Base-by-base conservation (phyloP, 2,329 filamentous ascomycete genomes). In the Alternaria arbusti region DNA sequence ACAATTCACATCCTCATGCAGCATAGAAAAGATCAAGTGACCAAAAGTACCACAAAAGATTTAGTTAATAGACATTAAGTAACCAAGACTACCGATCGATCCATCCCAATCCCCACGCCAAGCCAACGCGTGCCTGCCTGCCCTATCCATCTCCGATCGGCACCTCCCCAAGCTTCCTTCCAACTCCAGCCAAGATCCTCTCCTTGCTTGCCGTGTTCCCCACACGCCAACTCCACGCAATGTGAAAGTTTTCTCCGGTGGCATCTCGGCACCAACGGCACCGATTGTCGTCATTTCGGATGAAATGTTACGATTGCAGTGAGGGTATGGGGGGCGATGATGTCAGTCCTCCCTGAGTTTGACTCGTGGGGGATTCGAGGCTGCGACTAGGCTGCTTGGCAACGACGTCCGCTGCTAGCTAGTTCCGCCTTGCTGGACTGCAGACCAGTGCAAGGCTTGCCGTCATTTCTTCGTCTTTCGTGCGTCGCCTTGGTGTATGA, bases 111-210 rank as follows among this genome's bases (percentile, higher is more conserved):
- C 20, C 45, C 11, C 25, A 13, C 26, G 57, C 57, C 57, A 59
- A 59, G 57, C 43, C 26, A 32, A 26, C 58, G 52, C 30, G 51
- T 60, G 58, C 58, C 49, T 46, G 23, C 28, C 47, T 60, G 30
- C 51, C 58, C 52, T 20, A 25, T 52, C 49, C 28, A 40, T 25
- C 28, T 36, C 13, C 49, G 49, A 52, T 52, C 49, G 30, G 30
- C 49, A 52, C 20, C 4, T 32, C 22, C 49, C 49, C 49, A 52
- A 52, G 49, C 30, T 52, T 52, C 30, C 49, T 52, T 23, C 20
- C 20, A 23, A 40, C 13, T 36, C 30, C 20, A 40, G 30, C 49
- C 49, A 52, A 52, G 49, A 25, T 40, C 5, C 30, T 52, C 28
- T 52, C 49, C 49, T 52, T 52, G 49, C 20, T 40, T 52, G 49